Conservation (phyloP, 140 eudicot genomes). For the Senecio squalidus region DNA sequence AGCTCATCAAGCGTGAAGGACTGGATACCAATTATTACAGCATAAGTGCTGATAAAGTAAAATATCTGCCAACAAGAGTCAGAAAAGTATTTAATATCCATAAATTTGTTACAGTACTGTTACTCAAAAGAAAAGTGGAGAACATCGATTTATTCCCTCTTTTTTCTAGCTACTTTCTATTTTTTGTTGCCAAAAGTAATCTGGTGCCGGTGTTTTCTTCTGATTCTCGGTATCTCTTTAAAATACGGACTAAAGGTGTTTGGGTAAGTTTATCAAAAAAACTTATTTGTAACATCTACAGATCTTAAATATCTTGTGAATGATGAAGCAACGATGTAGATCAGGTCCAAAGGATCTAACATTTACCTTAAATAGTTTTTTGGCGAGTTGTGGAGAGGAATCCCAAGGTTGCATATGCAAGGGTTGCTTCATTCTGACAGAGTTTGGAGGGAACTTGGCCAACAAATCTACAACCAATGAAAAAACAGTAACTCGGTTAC, state of each 20-base stretch:
- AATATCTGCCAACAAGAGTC: constrained; percentile 52
- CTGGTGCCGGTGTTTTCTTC: not conserved
- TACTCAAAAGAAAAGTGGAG: constrained; percentile 3
- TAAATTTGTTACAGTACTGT: not conserved
- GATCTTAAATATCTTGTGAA: constrained; percentile 9
- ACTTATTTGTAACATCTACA: not conserved
- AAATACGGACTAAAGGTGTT: not conserved
- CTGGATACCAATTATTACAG: constrained; percentile 43
- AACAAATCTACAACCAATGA: constrained; percentile 38
- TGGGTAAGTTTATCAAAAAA: not conserved
- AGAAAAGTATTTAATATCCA: constrained; percentile 11
- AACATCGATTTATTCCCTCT: not conserved
- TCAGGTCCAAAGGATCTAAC: not conserved
- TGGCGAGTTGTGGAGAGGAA: constrained; percentile 66
- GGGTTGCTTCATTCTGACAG: constrained; percentile 66
- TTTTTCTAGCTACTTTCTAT: not conserved
- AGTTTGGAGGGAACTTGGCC: constrained; percentile 78
- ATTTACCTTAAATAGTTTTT: constrained; percentile 78
- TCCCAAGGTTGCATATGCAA: constrained; percentile 62
- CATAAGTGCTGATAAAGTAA: constrained; percentile 83
- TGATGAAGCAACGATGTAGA: not conserved
- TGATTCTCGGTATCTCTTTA: not conserved
- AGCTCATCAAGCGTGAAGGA: constrained; percentile 87
- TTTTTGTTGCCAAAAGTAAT: not conserved
- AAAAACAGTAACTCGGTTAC: not conserved